Evolutionary conservation across 2,329 filamentous ascomycete species (phyloP), one percentile per base, ranked within the genome.

Genomic region (Hypomyces perniciosus): DNA sequence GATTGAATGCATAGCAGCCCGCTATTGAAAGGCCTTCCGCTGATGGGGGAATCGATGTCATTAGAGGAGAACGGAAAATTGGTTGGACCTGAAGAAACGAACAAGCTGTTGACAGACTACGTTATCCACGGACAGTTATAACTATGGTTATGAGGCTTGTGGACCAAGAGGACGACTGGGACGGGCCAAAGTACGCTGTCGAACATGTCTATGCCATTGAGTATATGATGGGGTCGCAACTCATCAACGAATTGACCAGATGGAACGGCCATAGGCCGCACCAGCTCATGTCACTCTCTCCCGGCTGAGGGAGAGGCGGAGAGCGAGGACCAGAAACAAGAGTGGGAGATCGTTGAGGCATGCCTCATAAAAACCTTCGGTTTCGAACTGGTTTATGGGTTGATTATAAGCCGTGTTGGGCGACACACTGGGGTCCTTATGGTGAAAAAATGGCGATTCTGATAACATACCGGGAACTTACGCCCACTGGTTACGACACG

Each of bases 61-160:
- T 61, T 61, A 26, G 55, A 54, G 6, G 60, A 63, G 35, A 40
- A 59, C 12, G 61, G 59, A 8, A 57, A 55, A 46, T 64, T 54
- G 9, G 67, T 65, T 58, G 63, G 60, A 4, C 51, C 68, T 4
- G 69, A 74, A 6, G 72, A 72, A 31, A 59, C 65, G 9, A 67
- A 68, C 35, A 66, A 61, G 48, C 66, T 74, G 55, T 66, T 81
- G 57, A 75, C 73, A 2, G 78, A 83, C 57, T 83, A 82, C 55
- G 79, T 80, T 50, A 74, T 77, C 38, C 78, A 83, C 54, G 78
- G 76, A 3, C 77, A 80, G 75, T 68, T 3, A 70, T 79, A 54
- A 71, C 68, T 6, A 64, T 76, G 62, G 77, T 75, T 1, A 73
- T 79, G 72, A 71, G 74, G 2, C 70, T 77, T 5, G 59, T 79